Base-by-base conservation (phyloP, 306 rosid species). In the Astragalus membranaceus region DNA sequence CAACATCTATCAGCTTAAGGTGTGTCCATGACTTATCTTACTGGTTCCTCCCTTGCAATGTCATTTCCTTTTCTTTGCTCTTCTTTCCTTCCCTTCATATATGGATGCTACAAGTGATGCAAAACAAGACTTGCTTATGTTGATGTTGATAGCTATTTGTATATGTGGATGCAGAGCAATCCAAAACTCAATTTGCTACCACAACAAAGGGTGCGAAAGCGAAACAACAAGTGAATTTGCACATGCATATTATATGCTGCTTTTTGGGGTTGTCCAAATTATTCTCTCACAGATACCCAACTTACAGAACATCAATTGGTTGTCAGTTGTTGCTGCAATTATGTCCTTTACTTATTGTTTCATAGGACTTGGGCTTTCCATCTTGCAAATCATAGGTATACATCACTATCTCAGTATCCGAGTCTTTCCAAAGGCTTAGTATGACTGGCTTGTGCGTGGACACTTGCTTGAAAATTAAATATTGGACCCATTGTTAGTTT, bases 261-360 rank as follows among this genome's bases (percentile, higher is more conserved):
- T 83, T 30, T 88, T 86, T 78, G 95, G 95, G 29, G 66, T 54
- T 69, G 8, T 81, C 30, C 92, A 91, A 70, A 78, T 88, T 61
- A 16, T 85, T 16, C 83, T 91, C 29, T 83, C 97, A 12, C 97
- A 88, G 78, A 82, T 88, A 69, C 97, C 90, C 23, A 74, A 88
- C 73, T 86, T 91, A 64, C 90, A 86, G 75, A 52, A 85, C 80
- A 77, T 91, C 16, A 53, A 87, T 51, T 88, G 95, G 97, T 77
- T 91, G 10, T 91, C 97, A 15, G 32, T 83, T 64, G 55, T 86
- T 1, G 97, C 97, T 53, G 92, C 97, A 46, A 66, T 82, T 63
- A 91, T 83, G 89, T 88, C 97, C 30, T 85, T 91, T 82, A 48
- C 79, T 44, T 91, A 88, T 80, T 72, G 92, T 69, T 79, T 66